Evolutionary conservation across 176 grass and related monocot genomes (phyloP).

Genomic region (Panicum miliaceum): DNA sequence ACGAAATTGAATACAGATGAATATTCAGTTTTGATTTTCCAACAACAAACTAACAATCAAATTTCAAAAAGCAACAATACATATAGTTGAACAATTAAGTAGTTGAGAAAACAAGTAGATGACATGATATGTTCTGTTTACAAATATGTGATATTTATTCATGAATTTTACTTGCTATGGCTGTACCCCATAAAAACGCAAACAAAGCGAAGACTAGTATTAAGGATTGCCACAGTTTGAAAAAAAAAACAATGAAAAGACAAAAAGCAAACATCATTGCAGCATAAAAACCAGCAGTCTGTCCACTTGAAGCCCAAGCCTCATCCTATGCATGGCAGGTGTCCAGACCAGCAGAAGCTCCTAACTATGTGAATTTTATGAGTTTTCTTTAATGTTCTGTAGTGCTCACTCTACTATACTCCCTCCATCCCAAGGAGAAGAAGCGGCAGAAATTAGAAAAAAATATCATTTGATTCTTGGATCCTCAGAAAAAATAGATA

Average conservation of each 20-base stretch:
- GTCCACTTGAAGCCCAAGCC: background rate
- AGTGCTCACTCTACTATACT: no score
- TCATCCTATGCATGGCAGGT: background rate
- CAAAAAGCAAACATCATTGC: background rate
- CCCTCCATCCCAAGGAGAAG: no score
- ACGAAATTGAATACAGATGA: background rate
- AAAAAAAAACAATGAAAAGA: background rate
- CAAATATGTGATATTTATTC: conserved; percentile 4
- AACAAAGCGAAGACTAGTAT: no score
- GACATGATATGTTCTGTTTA: conserved; percentile 12
- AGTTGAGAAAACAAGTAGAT: background rate
- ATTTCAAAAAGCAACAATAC: background rate
- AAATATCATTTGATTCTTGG: no score
- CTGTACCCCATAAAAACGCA: no score
- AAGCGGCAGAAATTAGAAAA: no score
- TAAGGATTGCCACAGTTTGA: background rate
- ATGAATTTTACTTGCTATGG: background rate
- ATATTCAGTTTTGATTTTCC: background rate
- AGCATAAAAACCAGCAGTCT: background rate
- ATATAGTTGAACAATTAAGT: background rate
- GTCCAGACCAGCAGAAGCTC: background rate
- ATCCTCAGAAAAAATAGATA: no score
- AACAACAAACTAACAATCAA: background rate
- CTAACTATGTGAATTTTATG: background rate
- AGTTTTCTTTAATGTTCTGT: background rate